Percentiles rank a stretch among this genome's conserved stretches.
phyloP scores from a whole-genome alignment of 106 monocot species.

The Chionographis japonica region DNA sequence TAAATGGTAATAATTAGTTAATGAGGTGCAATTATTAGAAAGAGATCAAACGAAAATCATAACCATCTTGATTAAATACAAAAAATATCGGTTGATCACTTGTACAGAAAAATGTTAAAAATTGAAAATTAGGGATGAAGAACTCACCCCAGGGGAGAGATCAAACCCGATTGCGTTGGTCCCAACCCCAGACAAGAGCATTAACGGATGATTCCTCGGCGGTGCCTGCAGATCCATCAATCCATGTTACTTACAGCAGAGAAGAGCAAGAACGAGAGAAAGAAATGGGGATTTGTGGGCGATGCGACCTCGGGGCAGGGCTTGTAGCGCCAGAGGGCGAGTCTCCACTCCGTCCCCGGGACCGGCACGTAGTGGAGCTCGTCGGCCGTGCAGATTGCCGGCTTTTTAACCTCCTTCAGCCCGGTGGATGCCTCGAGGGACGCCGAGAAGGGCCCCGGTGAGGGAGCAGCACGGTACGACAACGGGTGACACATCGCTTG shows the following conservation, averaged over 20 bases:
- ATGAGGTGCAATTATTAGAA: too few relatives aligned
- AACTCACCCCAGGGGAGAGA: slow-evolving; percentile 80
- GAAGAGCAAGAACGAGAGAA: slow-evolving; percentile 1
- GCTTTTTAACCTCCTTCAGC: slow-evolving; percentile 17
- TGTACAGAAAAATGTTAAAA: background rate
- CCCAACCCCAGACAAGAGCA: slow-evolving; percentile 83
- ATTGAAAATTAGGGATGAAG: background rate
- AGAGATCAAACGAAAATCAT: too few relatives aligned
- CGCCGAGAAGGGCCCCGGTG: background rate
- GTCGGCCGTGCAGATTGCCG: slow-evolving; percentile 54
- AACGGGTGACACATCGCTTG: background rate
- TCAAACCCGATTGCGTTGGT: slow-evolving; percentile 95
- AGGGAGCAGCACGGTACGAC: background rate
- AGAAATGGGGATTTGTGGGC: background rate
- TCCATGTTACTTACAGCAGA: background rate
- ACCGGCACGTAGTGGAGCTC: slow-evolving; percentile 76
- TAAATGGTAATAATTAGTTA: too few relatives aligned
- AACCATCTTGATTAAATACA: too few relatives aligned
- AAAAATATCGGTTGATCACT: too few relatives aligned
- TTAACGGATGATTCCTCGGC: slow-evolving; percentile 87
- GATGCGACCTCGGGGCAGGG: slow-evolving; percentile 35
- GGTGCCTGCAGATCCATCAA: slow-evolving; percentile 47
- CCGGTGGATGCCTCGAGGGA: slow-evolving; percentile 1
- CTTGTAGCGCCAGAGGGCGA: slow-evolving; percentile 73
- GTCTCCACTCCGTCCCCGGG: slow-evolving; percentile 57